Percentiles rank a stretch among this genome's conserved stretches.
Evolutionary conservation across 2,329 filamentous ascomycete genomes (phyloP).

Genomic region (Talaromyces pinophilus): DNA sequence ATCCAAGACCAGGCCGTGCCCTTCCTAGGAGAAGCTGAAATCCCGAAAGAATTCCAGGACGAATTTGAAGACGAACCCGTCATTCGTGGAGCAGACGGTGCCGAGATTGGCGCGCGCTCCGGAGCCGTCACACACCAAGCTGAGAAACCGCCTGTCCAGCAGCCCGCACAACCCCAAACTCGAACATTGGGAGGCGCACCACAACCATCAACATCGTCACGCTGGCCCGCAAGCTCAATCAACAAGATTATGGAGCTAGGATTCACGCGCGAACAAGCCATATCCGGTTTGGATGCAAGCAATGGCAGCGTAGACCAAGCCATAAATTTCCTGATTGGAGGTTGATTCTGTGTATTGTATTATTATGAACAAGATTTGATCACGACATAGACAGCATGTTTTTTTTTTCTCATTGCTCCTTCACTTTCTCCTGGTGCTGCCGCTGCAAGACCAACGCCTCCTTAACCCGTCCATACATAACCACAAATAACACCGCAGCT

Average conservation of each 20-base stretch:
- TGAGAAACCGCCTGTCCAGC: slow-evolving; percentile 19
- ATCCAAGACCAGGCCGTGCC: slow-evolving; percentile 86
- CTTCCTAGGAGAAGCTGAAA: slow-evolving; percentile 89
- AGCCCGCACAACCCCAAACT: slow-evolving; percentile 16
- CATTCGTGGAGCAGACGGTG: slow-evolving; percentile 82
- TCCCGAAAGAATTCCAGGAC: slow-evolving; percentile 76
- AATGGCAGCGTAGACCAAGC: slow-evolving; percentile 85
- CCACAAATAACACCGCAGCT: slow-evolving; percentile 14
- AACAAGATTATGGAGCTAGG: slow-evolving; percentile 76
- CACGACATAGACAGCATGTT: neutral
- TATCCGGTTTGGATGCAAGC: slow-evolving; percentile 78
- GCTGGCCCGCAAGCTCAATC: slow-evolving; percentile 64
- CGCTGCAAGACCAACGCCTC: slow-evolving; percentile 18
- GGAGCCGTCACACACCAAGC: slow-evolving; percentile 61
- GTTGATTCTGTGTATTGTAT: slow-evolving; percentile 15
- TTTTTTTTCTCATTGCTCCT: slow-evolving; percentile 4
- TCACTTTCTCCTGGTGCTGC: neutral
- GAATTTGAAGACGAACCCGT: slow-evolving; percentile 78
- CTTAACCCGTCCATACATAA: slow-evolving; percentile 19
- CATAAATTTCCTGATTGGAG: slow-evolving; percentile 67
- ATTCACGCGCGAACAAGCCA: slow-evolving; percentile 72
- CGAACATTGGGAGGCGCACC: slow-evolving; percentile 27
- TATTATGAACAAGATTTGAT: slow-evolving; percentile 5
- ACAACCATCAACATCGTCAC: slow-evolving; percentile 32
- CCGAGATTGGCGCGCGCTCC: slow-evolving; percentile 78